Percentiles rank a stretch among this genome's conserved stretches.
These are phyloP conservation scores for Angomonas deanei DNA, from an alignment of 208 protist genomes.

Conservation along the genomic window DNA sequence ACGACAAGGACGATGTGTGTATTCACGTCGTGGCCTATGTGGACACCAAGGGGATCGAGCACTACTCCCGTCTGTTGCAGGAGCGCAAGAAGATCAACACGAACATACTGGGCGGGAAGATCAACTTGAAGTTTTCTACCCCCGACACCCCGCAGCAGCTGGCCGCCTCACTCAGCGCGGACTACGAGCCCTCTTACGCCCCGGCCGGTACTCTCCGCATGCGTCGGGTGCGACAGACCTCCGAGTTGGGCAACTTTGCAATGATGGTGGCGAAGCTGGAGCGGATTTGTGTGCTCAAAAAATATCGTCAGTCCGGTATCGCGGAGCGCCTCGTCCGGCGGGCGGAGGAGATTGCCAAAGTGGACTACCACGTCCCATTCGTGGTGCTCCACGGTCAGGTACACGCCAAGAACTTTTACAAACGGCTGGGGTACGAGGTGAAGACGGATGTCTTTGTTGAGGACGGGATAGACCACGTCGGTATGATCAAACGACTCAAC, in stretches of 20 bases:
- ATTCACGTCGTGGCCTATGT: conserved; percentile 32
- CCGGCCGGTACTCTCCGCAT: conserved; percentile 9
- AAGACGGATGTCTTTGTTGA: conserved; percentile 16
- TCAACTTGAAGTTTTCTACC: background rate
- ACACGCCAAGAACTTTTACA: conserved; percentile 15
- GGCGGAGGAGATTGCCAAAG: conserved; percentile 18
- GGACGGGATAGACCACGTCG: conserved; percentile 4
- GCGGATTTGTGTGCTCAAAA: conserved; percentile 15
- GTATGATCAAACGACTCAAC: conserved; percentile 11
- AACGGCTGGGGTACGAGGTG: conserved; percentile 11
- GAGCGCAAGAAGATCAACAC: background rate
- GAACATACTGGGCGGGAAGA: background rate
- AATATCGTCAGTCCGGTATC: conserved; percentile 12
- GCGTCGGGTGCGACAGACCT: conserved; percentile 2
- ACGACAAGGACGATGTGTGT: conserved; percentile 6
- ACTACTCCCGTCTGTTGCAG: conserved; percentile 4
- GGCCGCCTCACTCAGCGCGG: background rate
- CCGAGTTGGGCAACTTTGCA: conserved; percentile 13
- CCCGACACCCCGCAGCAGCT: background rate
- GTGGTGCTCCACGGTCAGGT: conserved; percentile 17
- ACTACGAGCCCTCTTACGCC: conserved; percentile 2
- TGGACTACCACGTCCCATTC: conserved; percentile 16
- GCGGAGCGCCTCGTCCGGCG: conserved; percentile 11
- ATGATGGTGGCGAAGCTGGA: conserved; percentile 21
- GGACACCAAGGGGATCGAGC: conserved; percentile 4